Conservation (phyloP, 2,329 filamentous ascomycete genomes). For the Aspergillus pseudotamarii region DNA sequence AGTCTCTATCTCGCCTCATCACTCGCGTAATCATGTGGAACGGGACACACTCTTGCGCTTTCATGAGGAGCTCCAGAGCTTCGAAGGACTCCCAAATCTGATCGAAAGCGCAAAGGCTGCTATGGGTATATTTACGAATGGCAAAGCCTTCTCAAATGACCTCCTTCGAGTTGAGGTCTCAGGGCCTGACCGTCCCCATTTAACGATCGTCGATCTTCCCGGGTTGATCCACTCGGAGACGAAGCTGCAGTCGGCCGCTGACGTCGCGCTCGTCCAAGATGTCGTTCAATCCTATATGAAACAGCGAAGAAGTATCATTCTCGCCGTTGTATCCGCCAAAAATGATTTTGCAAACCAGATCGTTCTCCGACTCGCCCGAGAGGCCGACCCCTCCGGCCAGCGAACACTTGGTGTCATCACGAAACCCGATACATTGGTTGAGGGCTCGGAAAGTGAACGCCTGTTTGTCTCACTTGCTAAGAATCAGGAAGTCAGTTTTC, state of each 20-base stretch:
- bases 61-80: conserved; percentile 20
- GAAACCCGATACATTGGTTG: conserved; percentile 46
- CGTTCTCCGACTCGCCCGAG: conserved; percentile 41
- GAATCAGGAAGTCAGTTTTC: conserved; percentile 48
- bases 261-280: conserved; percentile 57
- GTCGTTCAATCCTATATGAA: conserved; percentile 49
- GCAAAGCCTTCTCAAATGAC: conserved; percentile 48
- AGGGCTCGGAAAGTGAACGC: conserved; percentile 40
- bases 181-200: conserved; percentile 60
- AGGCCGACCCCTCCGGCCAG: conserved; percentile 32
- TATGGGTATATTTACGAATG: conserved; percentile 28
- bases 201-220: conserved; percentile 65
- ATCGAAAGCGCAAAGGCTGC: conserved; percentile 29
- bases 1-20: conserved; percentile 44
- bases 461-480: conserved; percentile 43
- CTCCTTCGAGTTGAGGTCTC: conserved; percentile 63
- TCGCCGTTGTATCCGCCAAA: conserved; percentile 50
- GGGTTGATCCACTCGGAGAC: conserved; percentile 61
- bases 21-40: conserved; percentile 24
- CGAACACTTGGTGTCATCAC: conserved; percentile 53
- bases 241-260: conserved; percentile 56
- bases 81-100: conserved; percentile 20
- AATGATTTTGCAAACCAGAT: conserved; percentile 48
- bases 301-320: conserved; percentile 48
- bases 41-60: conserved; percentile 17